A percentile compares a stretch with the other conserved stretches of the same genome.
Evolutionary conservation across 1,139 yeast species (phyloP).

Genomic region (Saccharomyces pastorianus): DNA sequence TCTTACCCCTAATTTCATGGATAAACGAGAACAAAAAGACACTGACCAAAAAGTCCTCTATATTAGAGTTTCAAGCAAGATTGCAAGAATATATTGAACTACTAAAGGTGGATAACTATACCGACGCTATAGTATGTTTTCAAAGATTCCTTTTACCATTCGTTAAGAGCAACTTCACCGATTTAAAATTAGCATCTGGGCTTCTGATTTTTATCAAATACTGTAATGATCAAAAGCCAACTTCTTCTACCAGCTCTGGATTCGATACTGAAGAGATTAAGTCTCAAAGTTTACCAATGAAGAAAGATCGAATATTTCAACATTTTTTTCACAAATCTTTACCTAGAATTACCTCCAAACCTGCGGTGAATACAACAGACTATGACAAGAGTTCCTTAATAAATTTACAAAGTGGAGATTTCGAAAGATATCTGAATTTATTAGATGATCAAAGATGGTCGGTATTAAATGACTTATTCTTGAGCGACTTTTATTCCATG

Average conservation of each 20-base stretch:
- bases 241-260: background rate
- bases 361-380: conserved; percentile 2
- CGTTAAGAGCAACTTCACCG: conserved; percentile 34
- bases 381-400: conserved; percentile 4
- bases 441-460: conserved; percentile 59
- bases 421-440: conserved; percentile 34
- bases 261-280: background rate
- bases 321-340: conserved; percentile 12
- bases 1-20: conserved; percentile 58
- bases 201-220: conserved; percentile 34
- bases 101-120: conserved; percentile 43
- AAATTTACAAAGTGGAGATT: conserved; percentile 13
- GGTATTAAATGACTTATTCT: conserved; percentile 52
- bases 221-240: conserved; percentile 17
- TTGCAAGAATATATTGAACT: conserved; percentile 67
- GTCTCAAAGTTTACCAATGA: conserved; percentile 1
- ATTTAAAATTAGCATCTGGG: conserved; percentile 40
- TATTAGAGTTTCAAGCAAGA: conserved; percentile 68
- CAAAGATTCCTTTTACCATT: conserved; percentile 41
- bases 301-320: conserved; percentile 7
- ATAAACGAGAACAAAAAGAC: conserved; percentile 60
- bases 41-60: conserved; percentile 41
- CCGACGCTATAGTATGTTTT: conserved; percentile 55
- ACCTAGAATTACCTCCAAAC: background rate
- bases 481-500: conserved; percentile 54